phyloP scores from a whole-genome alignment of 2,329 filamentous ascomycete species.

The Penicillium palitans region DNA sequence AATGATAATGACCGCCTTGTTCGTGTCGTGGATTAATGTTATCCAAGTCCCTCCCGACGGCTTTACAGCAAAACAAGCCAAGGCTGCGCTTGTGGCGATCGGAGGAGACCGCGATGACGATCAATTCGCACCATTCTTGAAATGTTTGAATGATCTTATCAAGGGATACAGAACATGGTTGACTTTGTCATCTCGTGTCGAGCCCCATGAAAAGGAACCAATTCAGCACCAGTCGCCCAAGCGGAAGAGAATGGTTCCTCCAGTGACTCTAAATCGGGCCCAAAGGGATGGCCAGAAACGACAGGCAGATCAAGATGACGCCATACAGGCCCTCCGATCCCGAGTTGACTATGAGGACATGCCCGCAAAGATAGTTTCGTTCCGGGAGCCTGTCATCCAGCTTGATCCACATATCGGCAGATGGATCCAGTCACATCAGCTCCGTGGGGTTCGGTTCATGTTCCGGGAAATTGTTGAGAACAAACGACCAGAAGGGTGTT shows the following conservation, averaged over 20 bases:
- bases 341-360: too few species aligned
- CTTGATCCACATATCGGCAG: conserved; percentile 64
- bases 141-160: neutral
- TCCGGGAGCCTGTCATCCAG: conserved; percentile 48
- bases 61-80: neutral
- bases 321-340: too few species aligned
- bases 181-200: neutral
- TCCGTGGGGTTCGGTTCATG: conserved; percentile 79
- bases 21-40: neutral
- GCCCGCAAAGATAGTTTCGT: conserved; percentile 28
- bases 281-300: conserved; percentile 59
- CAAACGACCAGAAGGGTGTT: conserved; percentile 67
- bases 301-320: conserved; percentile 48
- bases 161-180: neutral
- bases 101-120: neutral
- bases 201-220: neutral
- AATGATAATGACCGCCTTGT: neutral
- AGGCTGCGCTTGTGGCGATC: neutral
- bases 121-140: neutral
- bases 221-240: too few species aligned
- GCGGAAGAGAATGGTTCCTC: too few species aligned
- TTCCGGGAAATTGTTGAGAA: conserved; percentile 78
- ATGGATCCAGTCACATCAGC: conserved; percentile 73
- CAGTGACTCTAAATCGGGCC: neutral
- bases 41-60: neutral